phyloP scores from a whole-genome alignment of 257 asterid species.

The Henckelia pumila region DNA sequence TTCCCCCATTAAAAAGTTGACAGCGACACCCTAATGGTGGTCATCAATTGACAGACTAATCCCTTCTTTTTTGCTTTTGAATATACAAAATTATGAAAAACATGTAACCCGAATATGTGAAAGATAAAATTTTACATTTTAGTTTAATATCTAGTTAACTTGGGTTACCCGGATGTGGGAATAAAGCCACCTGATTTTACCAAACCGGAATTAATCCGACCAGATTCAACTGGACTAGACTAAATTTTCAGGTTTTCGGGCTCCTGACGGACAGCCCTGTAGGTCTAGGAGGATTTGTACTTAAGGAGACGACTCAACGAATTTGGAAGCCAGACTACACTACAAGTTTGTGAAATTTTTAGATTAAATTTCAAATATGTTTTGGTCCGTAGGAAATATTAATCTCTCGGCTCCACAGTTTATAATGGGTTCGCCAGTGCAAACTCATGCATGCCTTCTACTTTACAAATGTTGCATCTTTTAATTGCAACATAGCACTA shows the following conservation, averaged over 20 bases:
- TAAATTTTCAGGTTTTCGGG: not conserved
- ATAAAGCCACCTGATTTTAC: not conserved
- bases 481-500: slow-evolving; percentile 16
- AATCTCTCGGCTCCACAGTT: not conserved
- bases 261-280: not conserved
- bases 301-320: not conserved
- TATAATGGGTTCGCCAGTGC: not conserved
- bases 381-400: not conserved
- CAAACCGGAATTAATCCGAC: not conserved
- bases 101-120: slow-evolving; percentile 10
- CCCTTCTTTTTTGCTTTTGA: slow-evolving; percentile 9
- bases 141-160: not conserved
- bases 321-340: not conserved
- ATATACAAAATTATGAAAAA: slow-evolving; percentile 15
- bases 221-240: not conserved
- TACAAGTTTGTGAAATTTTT: not conserved
- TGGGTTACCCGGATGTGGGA: not conserved
- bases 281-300: not conserved
- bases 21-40: slow-evolving; percentile 34
- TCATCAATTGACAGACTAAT: not conserved
- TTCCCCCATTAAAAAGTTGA: slow-evolving; percentile 47
- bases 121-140: not conserved
- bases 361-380: not conserved
- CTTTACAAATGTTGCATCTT: not conserved
- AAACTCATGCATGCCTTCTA: not conserved